phyloP scores from a whole-genome alignment of 768 basidiomycete genomes.

The Pulveroboletus sp. region DNA sequence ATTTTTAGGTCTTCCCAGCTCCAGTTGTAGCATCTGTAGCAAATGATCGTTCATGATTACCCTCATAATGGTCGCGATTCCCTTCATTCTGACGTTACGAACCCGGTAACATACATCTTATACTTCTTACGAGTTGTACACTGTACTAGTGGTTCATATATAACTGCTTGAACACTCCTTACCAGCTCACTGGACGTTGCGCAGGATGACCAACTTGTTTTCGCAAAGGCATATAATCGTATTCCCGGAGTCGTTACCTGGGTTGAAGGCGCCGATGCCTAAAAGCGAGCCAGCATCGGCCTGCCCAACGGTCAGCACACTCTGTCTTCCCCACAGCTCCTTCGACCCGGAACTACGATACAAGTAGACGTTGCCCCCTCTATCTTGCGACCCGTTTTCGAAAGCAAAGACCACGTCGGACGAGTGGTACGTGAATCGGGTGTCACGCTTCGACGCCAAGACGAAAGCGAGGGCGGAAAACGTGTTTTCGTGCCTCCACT shows the following conservation, averaged over 20 bases:
- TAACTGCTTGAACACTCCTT: conserved; percentile 19
- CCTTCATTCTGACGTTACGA: conserved; percentile 23
- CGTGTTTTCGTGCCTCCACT: conserved; percentile 78
- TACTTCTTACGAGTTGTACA: conserved; percentile 35
- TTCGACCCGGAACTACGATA: conserved; percentile 57
- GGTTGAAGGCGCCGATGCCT: conserved; percentile 59
- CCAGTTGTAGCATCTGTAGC: conserved; percentile 31
- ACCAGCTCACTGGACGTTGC: conserved; percentile 27
- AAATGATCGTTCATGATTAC: conserved; percentile 35
- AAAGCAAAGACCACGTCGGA: conserved; percentile 68
- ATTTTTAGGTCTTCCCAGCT: conserved; percentile 20
- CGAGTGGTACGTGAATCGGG: conserved; percentile 79
- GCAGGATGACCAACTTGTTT: conserved; percentile 63
- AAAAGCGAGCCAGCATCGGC: conserved; percentile 69
- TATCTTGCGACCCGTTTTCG: conserved; percentile 65
- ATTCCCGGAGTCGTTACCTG: conserved; percentile 26
- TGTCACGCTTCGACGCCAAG: conserved; percentile 86
- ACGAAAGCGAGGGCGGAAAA: conserved; percentile 92
- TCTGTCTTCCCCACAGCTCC: conserved; percentile 71
- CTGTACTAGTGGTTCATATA: conserved; percentile 28
- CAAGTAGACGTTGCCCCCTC: conserved; percentile 81
- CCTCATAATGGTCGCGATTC: conserved; percentile 32
- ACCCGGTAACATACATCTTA: conserved; percentile 35
- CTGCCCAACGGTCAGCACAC: conserved; percentile 72
- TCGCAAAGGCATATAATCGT: conserved; percentile 74